phyloP scores from a whole-genome alignment of 1,284 basidiomycete genomes.

The Tetrapyrgos nigripes region DNA sequence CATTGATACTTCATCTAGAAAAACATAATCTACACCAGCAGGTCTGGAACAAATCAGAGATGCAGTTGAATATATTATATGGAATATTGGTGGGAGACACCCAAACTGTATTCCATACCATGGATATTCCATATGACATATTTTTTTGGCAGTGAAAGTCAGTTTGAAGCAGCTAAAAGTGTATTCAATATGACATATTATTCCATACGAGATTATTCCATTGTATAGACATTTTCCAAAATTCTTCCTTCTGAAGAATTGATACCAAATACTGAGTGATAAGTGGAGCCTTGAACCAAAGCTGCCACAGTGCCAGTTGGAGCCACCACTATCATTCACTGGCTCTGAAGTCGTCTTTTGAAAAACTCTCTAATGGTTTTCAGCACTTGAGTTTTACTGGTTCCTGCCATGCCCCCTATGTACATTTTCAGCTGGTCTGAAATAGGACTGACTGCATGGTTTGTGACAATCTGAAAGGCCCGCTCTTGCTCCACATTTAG shows the following conservation, averaged over 20 bases:
- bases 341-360: constrained; percentile 21
- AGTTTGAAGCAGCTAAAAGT: no score
- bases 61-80: background rate
- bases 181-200: background rate
- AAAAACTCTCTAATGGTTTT: constrained; percentile 40
- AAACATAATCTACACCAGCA: constrained; percentile 19
- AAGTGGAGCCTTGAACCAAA: constrained; percentile 33
- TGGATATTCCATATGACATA: no score
- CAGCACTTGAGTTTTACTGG: constrained; percentile 50
- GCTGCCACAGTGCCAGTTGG: constrained; percentile 41
- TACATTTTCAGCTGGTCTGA: no score
- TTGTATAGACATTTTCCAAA: background rate
- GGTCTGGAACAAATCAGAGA: background rate
- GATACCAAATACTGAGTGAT: constrained; percentile 33
- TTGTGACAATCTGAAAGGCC: constrained; percentile 34
- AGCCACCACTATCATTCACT: constrained; percentile 35
- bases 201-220: background rate
- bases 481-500: constrained; percentile 37
- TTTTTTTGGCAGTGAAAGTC: no score
- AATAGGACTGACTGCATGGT: no score
- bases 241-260: no score
- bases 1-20: constrained; percentile 27
- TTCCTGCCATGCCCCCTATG: constrained; percentile 11
- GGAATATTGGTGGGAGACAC: no score
- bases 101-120: no score